Evolutionary conservation across 352 stramenopile genomes (phyloP).

Genomic region (Pythium grandisporangium): DNA sequence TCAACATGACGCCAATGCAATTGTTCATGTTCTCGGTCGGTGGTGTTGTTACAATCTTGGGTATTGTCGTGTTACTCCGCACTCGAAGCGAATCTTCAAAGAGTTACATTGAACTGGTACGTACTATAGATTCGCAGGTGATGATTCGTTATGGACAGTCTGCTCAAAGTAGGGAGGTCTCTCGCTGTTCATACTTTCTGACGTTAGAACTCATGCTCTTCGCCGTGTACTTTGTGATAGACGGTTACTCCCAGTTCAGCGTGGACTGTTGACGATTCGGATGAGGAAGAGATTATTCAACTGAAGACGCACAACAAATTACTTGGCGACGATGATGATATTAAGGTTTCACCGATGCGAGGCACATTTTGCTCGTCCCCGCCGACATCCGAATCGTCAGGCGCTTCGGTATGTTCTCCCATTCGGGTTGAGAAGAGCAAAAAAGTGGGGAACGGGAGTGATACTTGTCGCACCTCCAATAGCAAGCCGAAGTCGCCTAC

Average conservation of each 20-base stretch:
- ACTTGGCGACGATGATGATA: slow-evolving; percentile 12
- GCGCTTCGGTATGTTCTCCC: slow-evolving; percentile 8
- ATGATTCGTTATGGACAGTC: too few species aligned
- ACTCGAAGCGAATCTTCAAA: too few species aligned
- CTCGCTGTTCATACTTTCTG: neutral
- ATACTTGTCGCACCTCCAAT: slow-evolving; percentile 30
- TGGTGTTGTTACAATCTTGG: slow-evolving; percentile 62
- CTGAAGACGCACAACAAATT: slow-evolving; percentile 27
- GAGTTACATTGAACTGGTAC: slow-evolving; percentile 66
- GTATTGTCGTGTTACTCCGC: slow-evolving; percentile 70
- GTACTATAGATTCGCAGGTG: too few species aligned
- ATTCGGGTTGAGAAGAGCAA: slow-evolving; percentile 6
- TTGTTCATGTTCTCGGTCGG: slow-evolving; percentile 77
- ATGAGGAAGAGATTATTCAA: slow-evolving; percentile 72
- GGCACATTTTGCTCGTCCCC: slow-evolving; percentile 17
- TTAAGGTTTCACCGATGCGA: too few species aligned
- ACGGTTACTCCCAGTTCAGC: slow-evolving; percentile 67
- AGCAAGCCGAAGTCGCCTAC: slow-evolving; percentile 12
- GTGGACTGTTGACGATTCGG: slow-evolving; percentile 73
- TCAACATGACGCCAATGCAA: slow-evolving; percentile 68
- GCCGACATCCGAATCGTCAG: slow-evolving; percentile 15
- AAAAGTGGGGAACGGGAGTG: slow-evolving; percentile 10
- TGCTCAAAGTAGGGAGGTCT: too few species aligned
- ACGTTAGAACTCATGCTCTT: neutral
- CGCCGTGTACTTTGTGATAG: slow-evolving; percentile 15